These are phyloP conservation scores for Colletotrichum lupini DNA, from an alignment of 2,329 filamentous ascomycete species.

Conservation along the genomic window DNA sequence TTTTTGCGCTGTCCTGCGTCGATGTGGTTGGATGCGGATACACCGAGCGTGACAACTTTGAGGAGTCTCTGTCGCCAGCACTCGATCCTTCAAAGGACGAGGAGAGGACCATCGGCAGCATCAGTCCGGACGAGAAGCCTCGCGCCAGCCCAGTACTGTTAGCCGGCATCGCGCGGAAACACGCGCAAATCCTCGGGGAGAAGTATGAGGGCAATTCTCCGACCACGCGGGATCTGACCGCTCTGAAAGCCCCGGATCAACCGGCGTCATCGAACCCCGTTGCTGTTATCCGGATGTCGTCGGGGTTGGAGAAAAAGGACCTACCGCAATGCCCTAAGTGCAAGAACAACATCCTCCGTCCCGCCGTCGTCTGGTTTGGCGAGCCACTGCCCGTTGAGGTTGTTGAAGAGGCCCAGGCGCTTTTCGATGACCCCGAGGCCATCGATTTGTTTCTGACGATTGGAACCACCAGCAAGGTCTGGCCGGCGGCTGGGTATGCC, in stretches of 20 bases:
- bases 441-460: slow-evolving; percentile 76
- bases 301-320: slow-evolving; percentile 56
- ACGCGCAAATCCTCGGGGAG: slow-evolving; percentile 67
- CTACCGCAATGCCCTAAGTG: slow-evolving; percentile 71
- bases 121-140: slow-evolving; percentile 13
- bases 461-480: slow-evolving; percentile 72
- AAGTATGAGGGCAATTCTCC: slow-evolving; percentile 47
- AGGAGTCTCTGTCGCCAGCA: slow-evolving; percentile 72
- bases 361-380: slow-evolving; percentile 77
- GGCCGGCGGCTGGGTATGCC: slow-evolving; percentile 72
- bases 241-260: slow-evolving; percentile 24
- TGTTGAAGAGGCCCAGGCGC: slow-evolving; percentile 62
- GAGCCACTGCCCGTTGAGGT: slow-evolving; percentile 65
- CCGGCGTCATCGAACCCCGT: not conserved
- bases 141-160: slow-evolving; percentile 37
- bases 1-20: slow-evolving; percentile 43
- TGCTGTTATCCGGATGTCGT: slow-evolving; percentile 42
- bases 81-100: slow-evolving; percentile 63
- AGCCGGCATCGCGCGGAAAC: slow-evolving; percentile 47
- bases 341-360: slow-evolving; percentile 66
- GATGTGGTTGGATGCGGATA: slow-evolving; percentile 67
- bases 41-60: slow-evolving; percentile 64
- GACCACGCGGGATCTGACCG: slow-evolving; percentile 13
- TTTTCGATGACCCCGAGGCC: slow-evolving; percentile 53
- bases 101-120: slow-evolving; percentile 33